phyloP scores from a whole-genome alignment of 257 asterid genomes.

The Ballota nigra region DNA sequence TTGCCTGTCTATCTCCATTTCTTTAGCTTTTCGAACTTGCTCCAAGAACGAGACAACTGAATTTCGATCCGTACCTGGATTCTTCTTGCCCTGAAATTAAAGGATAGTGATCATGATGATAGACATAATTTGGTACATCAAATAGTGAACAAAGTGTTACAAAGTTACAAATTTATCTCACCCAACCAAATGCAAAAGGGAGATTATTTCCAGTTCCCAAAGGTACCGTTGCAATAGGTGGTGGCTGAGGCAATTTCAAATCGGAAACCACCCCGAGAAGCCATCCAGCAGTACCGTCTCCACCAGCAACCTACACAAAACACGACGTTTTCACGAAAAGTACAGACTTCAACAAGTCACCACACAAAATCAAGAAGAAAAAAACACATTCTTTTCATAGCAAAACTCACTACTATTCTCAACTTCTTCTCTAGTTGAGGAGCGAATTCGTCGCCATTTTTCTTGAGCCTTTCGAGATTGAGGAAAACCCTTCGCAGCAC shows the following conservation, averaged over 20 bases:
- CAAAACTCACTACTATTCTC: constrained; percentile 49
- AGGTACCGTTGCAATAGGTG: constrained; percentile 89
- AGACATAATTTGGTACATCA: background rate
- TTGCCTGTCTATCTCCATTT: constrained; percentile 88
- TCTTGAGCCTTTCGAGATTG: constrained; percentile 66
- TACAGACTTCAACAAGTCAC: background rate
- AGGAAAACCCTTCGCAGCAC: constrained; percentile 51
- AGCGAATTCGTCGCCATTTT: constrained; percentile 58
- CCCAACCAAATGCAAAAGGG: constrained; percentile 98
- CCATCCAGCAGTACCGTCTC: constrained; percentile 99
- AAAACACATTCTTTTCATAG: background rate
- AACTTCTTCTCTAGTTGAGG: constrained; percentile 49
- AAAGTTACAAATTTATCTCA: constrained; percentile 23
- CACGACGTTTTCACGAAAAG: background rate
- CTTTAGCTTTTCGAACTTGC: constrained; percentile 71
- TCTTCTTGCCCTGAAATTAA: constrained; percentile 75
- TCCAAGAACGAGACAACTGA: constrained; percentile 72
- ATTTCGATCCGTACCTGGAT: constrained; percentile 75
- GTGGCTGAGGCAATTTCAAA: constrained; percentile 69
- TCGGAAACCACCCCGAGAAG: constrained; percentile 90
- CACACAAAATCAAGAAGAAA: background rate
- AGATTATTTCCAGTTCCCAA: constrained; percentile 99
- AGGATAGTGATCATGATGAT: background rate
- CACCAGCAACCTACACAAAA: constrained; percentile 83
- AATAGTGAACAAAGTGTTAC: background rate